Conservation (phyloP, 768 basidiomycete species). For the Kwoniella botswanensis region DNA sequence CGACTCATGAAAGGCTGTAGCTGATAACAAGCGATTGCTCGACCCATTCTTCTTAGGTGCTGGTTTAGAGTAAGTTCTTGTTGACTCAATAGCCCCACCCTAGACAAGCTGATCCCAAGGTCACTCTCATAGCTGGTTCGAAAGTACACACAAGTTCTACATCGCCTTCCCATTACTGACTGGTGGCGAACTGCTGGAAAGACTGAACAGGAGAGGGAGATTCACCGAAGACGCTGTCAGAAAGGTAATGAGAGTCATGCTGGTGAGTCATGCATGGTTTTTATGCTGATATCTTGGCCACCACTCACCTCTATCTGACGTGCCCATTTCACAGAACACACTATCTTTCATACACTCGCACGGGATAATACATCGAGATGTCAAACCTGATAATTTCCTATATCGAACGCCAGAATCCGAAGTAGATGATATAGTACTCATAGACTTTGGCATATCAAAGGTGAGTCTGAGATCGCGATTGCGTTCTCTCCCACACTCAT, state of each 20-base stretch:
- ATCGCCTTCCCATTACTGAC: conserved; percentile 40
- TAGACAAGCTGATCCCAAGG: no score
- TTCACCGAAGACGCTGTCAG: conserved; percentile 39
- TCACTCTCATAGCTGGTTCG: conserved; percentile 33
- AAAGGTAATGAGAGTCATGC: conserved; percentile 32
- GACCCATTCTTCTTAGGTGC: conserved; percentile 25
- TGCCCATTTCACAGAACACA: conserved; percentile 9
- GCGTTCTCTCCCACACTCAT: no score
- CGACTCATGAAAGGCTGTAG: not conserved
- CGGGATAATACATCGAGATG: conserved; percentile 97
- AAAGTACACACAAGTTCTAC: conserved; percentile 35
- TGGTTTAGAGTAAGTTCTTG: conserved; percentile 31
- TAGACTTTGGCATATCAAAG: conserved; percentile 45
- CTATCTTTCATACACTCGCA: conserved; percentile 74
- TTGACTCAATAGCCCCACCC: no score
- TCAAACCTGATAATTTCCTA: conserved; percentile 97
- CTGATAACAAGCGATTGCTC: no score
- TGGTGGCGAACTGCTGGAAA: conserved; percentile 38
- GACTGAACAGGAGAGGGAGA: conserved; percentile 34
- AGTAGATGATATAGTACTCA: conserved; percentile 37
- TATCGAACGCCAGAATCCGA: conserved; percentile 58
- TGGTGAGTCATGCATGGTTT: conserved; percentile 19
- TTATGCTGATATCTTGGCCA: not conserved
- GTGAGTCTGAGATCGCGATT: conserved; percentile 13
- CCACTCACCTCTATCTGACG: not conserved